A percentile compares a stretch with the other conserved stretches of the same genome.
Evolutionary conservation across 1,139 yeast species (phyloP).

Genomic region (Insectozyma bohioensis): DNA sequence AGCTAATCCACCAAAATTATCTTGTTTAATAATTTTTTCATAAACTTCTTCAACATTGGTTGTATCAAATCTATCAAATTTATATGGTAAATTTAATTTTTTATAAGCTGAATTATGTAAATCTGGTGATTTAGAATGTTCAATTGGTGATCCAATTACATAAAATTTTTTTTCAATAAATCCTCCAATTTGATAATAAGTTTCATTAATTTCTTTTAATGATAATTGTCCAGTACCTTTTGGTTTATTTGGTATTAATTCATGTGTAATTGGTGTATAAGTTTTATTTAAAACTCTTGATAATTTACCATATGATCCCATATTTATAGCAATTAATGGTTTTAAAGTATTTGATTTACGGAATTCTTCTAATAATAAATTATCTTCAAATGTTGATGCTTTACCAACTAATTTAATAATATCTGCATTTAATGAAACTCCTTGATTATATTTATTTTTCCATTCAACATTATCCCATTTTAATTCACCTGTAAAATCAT

Average conservation of each 20-base stretch:
- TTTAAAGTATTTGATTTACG: constrained; percentile 48
- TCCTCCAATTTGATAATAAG: constrained; percentile 65
- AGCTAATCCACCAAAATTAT: constrained; percentile 80
- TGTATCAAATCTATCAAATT: constrained; percentile 69
- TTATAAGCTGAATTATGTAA: constrained; percentile 79
- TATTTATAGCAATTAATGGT: constrained; percentile 83
- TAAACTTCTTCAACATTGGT: constrained; percentile 53
- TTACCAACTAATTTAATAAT: constrained; percentile 81
- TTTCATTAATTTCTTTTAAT: constrained; percentile 57
- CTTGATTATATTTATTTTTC: constrained; percentile 71
- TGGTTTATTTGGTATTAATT: constrained; percentile 58
- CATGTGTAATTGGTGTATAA: constrained; percentile 84
- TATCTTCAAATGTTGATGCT: constrained; percentile 66
- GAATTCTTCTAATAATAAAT: constrained; percentile 68
- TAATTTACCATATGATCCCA: constrained; percentile 74
- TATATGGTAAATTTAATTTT: constrained; percentile 74
- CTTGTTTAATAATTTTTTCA: constrained; percentile 46
- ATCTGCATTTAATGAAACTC: constrained; percentile 65
- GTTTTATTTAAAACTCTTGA: constrained; percentile 74
- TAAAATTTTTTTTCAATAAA: constrained; percentile 56
- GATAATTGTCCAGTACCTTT: constrained; percentile 66
- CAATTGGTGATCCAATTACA: constrained; percentile 80
- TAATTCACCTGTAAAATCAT: constrained; percentile 62
- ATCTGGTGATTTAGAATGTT: constrained; percentile 85
- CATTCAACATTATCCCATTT: constrained; percentile 73